Conservation (phyloP, 176 grass and related monocot genomes). For the Oryza meridionalis region DNA sequence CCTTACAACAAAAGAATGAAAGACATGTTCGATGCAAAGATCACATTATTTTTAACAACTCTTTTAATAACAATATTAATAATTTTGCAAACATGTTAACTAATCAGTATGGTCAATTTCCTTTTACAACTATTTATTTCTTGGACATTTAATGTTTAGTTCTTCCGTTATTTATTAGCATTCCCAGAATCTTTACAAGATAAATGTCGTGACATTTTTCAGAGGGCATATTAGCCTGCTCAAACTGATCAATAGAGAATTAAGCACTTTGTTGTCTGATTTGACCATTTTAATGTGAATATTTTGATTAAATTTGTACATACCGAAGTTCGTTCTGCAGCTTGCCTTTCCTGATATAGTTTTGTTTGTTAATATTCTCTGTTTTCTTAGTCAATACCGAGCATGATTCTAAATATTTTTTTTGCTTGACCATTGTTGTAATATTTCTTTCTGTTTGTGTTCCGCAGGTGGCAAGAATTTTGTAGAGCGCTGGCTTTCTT, state of each 20-base stretch:
- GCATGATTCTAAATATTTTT: neutral
- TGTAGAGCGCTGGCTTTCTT: slow-evolving; percentile 68
- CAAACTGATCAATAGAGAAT: neutral
- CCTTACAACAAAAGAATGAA: neutral
- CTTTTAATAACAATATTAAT: too few species aligned
- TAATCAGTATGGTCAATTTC: neutral
- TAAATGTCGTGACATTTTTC: neutral
- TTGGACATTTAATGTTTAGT: neutral
- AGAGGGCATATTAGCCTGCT: neutral
- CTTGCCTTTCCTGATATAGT: neutral
- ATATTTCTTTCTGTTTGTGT: slow-evolving; percentile 40
- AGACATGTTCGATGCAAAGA: neutral
- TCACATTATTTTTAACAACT: neutral
- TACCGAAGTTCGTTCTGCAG: neutral
- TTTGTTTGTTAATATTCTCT: neutral
- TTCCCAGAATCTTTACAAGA: neutral
- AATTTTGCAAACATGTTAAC: neutral
- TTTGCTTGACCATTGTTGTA: neutral
- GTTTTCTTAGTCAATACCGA: slow-evolving; percentile 5
- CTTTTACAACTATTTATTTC: neutral
- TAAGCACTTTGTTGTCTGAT: neutral
- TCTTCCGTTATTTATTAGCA: neutral
- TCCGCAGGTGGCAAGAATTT: slow-evolving; percentile 52
- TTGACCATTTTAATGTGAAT: neutral
- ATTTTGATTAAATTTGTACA: slow-evolving; percentile 12